Conservation (phyloP, 2,329 filamentous ascomycete species). For the Aspergillus unguis region DNA sequence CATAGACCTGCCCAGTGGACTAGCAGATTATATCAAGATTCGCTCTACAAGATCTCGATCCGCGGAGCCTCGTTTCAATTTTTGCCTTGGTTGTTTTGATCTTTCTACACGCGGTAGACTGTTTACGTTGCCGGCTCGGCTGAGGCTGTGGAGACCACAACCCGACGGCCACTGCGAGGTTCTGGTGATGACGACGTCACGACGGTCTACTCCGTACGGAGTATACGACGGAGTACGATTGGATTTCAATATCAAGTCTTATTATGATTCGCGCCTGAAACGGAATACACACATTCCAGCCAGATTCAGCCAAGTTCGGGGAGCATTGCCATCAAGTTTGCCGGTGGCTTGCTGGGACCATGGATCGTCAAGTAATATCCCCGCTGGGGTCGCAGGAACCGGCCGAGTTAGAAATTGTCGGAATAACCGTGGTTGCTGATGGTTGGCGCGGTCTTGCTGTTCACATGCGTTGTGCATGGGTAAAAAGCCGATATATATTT, state of each 20-base stretch:
- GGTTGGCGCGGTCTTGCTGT: neutral
- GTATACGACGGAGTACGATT: too few relatives aligned
- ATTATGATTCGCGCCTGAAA: conserved; percentile 3
- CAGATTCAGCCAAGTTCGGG: neutral
- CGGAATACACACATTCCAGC: neutral
- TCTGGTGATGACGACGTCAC: conserved; percentile 11
- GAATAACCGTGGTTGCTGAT: neutral
- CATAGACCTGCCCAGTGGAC: neutral
- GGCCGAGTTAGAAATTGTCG: neutral
- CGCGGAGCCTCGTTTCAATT: neutral
- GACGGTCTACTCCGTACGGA: too few relatives aligned
- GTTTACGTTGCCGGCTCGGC: conserved; percentile 17
- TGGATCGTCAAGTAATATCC: neutral
- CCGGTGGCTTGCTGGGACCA: neutral
- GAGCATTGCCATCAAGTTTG: neutral
- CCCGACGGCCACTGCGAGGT: conserved; percentile 8
- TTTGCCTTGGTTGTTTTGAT: conserved; percentile 16
- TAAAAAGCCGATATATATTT: too few relatives aligned
- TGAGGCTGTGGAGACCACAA: conserved; percentile 14
- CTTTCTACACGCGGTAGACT: conserved; percentile 20
- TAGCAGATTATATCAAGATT: too few relatives aligned
- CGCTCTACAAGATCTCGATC: neutral
- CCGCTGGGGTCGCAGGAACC: neutral
- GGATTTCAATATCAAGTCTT: neutral
- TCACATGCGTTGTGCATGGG: too few relatives aligned